Evolutionary conservation across 371 early-diverging fungal genomes (phyloP), one percentile per base, ranked within the genome.

Genomic region (Circinella umbellata): DNA sequence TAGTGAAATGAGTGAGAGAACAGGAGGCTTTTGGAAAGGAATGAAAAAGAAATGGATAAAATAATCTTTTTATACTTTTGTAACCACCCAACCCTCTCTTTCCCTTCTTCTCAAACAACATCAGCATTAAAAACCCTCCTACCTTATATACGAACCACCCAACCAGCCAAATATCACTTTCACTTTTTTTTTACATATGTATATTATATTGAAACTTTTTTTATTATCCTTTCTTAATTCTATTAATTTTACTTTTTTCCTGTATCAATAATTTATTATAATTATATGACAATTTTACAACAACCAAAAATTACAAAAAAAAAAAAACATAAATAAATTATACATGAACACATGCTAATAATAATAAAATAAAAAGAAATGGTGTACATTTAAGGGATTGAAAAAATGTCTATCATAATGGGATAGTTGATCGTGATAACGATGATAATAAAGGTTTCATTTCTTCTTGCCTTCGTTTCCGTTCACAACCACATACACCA

Each of bases 401-500:
- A 2, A 27, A 27, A 0, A 27, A 2, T 27, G 27, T 27, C 27
- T 27, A 27, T 27, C 2, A 27, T 27, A 27, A 27, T 27, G 27
- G 27, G 1, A 27, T 27, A 27, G 27, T 64, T 42, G 42, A 11
- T 42, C 6, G 36, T 51, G 60, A 17, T 38, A 61, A 53, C 46
- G 68, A 10, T 1, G n/a, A 9, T n/a, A 14, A 13, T 51, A 73
- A 59, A 36, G 74, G 76, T 37, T 69, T 66, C 69, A 75, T 49
- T 65, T 83, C 83, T 53, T 76, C 61, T n/a, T 42, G 11, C 35
- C 74, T 66, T 47, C 83, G 73, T 42, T 72, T 39, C 37, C 75
- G 66, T 70, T 83, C 83, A 55, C 83, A 83, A 3, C 27, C 46
- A 67, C 83, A 83, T 18, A 77, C 55, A 7, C 77, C 77, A 48